Evolutionary conservation across 176 grass and related monocot species (phyloP), one percentile per base, ranked within the genome.

Genomic region (Phoenix dactylifera): DNA sequence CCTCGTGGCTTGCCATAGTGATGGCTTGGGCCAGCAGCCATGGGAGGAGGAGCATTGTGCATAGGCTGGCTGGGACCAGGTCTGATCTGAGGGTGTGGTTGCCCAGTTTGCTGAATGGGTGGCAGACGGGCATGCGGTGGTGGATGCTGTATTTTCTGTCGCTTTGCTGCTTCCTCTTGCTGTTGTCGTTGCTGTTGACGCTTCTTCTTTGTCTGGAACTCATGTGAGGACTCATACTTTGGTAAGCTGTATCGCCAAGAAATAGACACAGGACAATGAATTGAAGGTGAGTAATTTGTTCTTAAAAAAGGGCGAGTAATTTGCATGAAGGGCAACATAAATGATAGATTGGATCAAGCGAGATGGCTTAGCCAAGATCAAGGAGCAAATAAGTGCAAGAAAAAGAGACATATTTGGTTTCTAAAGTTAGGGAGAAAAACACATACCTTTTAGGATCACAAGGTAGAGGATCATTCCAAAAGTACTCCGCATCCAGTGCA

Each of bases 131-230:
- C 74, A 70, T 97, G 93, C 22, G 93, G 80, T 7, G 79, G 83
- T 55, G 87, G 84, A 65, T 97, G 93, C 68, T 85, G 82, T 58
- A 92, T n/a, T 58, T 97, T 97, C 54, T 88, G 93, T 7, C 84
- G 81, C 55, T 97, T 97, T 1, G 87, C 84, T n/a, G 84, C 78
- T 66, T 97, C 93, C 57, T 85, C 87, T 72, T 89, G 87, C 66
- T 97, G 93, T 51, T 44, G 35, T 3, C 93, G 74, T 65, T 96
- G 86, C 59, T 96, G 92, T 67, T 90, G 86, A 29, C 83, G 83
- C 71, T 88, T 96, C 71, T 95, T 96, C 92, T 90, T 96, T 1
- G 81, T 90, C 66, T 96, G 92, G 71, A 96, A 90, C 62, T 90
- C 87, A 39, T 96, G 92, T 0, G 92, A 88, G 12, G 87, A 83